Conservation (phyloP, 257 asterid genomes). For the Fraxinus excelsior region DNA sequence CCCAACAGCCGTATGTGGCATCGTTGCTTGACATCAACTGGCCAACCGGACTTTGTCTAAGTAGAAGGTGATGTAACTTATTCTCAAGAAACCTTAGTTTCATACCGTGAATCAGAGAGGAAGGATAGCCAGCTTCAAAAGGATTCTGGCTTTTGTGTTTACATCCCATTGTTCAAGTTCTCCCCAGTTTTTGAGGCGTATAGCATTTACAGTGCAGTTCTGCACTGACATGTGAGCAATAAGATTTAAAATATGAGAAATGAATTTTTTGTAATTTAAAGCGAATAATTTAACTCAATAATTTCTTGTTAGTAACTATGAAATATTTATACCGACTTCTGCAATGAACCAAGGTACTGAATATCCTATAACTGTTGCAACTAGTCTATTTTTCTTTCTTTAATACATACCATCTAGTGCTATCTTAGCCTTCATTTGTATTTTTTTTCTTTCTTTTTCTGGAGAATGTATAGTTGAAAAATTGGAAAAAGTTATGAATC, state of each 20-base stretch:
- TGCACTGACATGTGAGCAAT: conserved; percentile 26
- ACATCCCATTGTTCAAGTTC: conserved; percentile 15
- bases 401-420: no score
- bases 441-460: no score
- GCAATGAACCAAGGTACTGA: neutral
- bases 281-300: neutral
- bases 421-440: no score
- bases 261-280: conserved; percentile 14
- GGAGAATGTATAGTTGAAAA: no score
- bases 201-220: conserved; percentile 31
- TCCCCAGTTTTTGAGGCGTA: conserved; percentile 27
- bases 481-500: no score
- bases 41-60: conserved; percentile 89
- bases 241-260: conserved; percentile 22
- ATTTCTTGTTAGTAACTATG: conserved; percentile 11
- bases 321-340: neutral
- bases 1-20: conserved; percentile 99
- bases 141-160: conserved; percentile 12
- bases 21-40: conserved; percentile 96
- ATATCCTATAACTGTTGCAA: neutral
- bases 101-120: conserved; percentile 24
- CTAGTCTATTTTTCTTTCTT: neutral
- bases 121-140: conserved; percentile 24
- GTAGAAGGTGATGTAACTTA: conserved; percentile 14
- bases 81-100: conserved; percentile 16